Percentiles rank a stretch among this genome's conserved stretches.
Evolutionary conservation across 1,139 yeast genomes (phyloP).

Genomic region (Sugiyamaella pinicola): DNA sequence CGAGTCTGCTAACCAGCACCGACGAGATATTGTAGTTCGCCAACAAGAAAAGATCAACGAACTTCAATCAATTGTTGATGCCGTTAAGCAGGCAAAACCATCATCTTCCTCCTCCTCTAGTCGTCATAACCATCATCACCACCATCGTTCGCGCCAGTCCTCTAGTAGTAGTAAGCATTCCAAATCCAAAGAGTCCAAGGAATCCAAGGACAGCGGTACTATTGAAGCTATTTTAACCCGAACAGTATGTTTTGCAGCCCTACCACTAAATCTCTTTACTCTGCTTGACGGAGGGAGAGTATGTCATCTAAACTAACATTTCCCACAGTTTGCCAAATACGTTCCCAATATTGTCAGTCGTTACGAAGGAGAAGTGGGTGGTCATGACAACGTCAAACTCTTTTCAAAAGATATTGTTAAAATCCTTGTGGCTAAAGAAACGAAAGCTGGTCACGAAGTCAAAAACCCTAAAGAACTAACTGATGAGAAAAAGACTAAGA

Average conservation of each 20-base stretch:
- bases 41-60: conserved; percentile 17
- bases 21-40: conserved; percentile 7
- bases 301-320: too few relatives aligned
- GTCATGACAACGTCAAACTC: conserved; percentile 70
- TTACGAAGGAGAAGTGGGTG: conserved; percentile 68
- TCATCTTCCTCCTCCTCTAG: background rate
- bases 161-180: background rate
- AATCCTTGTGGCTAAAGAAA: conserved; percentile 64
- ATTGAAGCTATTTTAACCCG: background rate
- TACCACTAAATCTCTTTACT: too few relatives aligned
- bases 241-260: conserved; percentile 35
- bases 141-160: background rate
- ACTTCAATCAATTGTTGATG: conserved; percentile 23
- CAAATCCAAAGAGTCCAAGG: background rate
- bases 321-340: conserved; percentile 60
- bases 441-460: conserved; percentile 32
- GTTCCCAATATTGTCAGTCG: conserved; percentile 79
- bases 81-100: conserved; percentile 7
- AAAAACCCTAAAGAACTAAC: conserved; percentile 53
- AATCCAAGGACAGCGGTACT: background rate
- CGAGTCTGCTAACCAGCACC: conserved; percentile 13
- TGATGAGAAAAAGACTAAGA: conserved; percentile 64
- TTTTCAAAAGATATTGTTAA: conserved; percentile 80
- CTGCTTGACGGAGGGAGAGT: too few relatives aligned
- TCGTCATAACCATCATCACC: background rate